Conservation (phyloP, 2,329 filamentous ascomycete species). For the Diaporthe sp. region DNA sequence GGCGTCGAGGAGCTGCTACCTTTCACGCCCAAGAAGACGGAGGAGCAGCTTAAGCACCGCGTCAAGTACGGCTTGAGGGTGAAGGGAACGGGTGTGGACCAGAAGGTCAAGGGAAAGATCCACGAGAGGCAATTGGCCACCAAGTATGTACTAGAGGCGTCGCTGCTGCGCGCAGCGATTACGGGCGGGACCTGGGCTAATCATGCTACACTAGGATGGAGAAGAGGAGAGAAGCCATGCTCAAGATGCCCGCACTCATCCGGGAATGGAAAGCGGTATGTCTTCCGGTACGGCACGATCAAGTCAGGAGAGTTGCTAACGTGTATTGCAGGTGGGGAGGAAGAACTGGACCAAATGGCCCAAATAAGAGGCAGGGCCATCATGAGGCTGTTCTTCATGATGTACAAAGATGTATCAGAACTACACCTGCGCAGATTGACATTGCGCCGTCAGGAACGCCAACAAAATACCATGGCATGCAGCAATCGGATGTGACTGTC, state of each 20-base stretch:
- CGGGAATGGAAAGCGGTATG: slow-evolving; percentile 92
- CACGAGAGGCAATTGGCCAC: slow-evolving; percentile 89
- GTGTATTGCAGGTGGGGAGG: slow-evolving; percentile 62
- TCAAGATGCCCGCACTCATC: slow-evolving; percentile 94
- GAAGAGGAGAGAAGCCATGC: slow-evolving; percentile 90
- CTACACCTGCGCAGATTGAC: background rate
- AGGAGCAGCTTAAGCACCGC: slow-evolving; percentile 76
- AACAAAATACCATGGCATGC: background rate
- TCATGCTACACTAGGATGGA: slow-evolving; percentile 74
- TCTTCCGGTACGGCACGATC: slow-evolving; percentile 37
- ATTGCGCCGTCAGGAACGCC: background rate
- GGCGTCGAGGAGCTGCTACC: slow-evolving; percentile 87
- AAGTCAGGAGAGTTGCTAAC: slow-evolving; percentile 50
- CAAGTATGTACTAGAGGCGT: slow-evolving; percentile 64
- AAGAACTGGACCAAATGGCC: slow-evolving; percentile 70
- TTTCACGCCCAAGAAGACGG: slow-evolving; percentile 80
- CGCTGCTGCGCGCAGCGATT: background rate
- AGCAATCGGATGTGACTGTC: background rate
- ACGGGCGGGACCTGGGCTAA: slow-evolving; percentile 48
- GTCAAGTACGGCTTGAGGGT: slow-evolving; percentile 86
- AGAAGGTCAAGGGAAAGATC: slow-evolving; percentile 94
- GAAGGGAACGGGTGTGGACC: slow-evolving; percentile 92
- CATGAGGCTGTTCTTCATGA: background rate
- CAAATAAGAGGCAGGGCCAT: slow-evolving; percentile 57
- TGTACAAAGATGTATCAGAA: slow-evolving; percentile 33